A percentile compares a stretch with the other conserved stretches of the same genome.
These are phyloP conservation scores for Daldinia sp. DNA, from an alignment of 2,329 filamentous ascomycete species.

Conservation along the genomic window DNA sequence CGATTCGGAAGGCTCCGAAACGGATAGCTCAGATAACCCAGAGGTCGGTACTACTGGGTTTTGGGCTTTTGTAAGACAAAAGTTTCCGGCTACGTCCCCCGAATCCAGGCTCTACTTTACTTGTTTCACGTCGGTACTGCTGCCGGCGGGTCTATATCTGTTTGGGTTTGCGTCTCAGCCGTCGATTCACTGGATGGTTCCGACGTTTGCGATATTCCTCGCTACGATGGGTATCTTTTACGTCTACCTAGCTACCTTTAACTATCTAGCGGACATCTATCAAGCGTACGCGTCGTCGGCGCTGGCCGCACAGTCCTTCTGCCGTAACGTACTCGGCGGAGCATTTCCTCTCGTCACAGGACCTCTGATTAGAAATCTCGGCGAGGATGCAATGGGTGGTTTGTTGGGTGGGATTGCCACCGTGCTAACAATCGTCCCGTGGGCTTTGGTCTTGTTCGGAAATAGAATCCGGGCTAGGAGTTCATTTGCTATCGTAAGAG, in stretches of 20 bases:
- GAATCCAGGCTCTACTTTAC: constrained; percentile 86
- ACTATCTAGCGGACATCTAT: constrained; percentile 91
- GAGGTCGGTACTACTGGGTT: constrained; percentile 44
- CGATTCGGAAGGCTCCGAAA: constrained; percentile 44
- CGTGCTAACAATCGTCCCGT: constrained; percentile 81
- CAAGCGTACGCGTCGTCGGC: constrained; percentile 85
- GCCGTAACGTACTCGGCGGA: constrained; percentile 83
- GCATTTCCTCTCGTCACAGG: constrained; percentile 80
- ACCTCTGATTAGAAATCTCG: constrained; percentile 76
- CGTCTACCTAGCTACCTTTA: constrained; percentile 89
- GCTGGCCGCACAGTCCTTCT: constrained; percentile 85
- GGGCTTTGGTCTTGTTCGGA: constrained; percentile 83
- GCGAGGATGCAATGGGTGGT: constrained; percentile 74
- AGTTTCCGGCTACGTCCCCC: constrained; percentile 64
- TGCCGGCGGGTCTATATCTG: constrained; percentile 83
- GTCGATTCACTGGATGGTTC: constrained; percentile 75
- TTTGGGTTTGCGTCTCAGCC: constrained; percentile 76
- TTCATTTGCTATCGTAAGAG: constrained; percentile 72
- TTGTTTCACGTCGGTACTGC: constrained; percentile 76
- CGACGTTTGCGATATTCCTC: constrained; percentile 73
- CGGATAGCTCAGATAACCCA: constrained; percentile 30
- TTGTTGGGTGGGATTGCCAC: constrained; percentile 77
- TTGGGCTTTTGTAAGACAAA: constrained; percentile 56
- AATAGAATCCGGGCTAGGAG: constrained; percentile 77
- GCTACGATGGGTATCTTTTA: constrained; percentile 87